These are phyloP conservation scores for Candida bentonensis DNA, from an alignment of 805 yeast species.

Conservation along the genomic window DNA sequence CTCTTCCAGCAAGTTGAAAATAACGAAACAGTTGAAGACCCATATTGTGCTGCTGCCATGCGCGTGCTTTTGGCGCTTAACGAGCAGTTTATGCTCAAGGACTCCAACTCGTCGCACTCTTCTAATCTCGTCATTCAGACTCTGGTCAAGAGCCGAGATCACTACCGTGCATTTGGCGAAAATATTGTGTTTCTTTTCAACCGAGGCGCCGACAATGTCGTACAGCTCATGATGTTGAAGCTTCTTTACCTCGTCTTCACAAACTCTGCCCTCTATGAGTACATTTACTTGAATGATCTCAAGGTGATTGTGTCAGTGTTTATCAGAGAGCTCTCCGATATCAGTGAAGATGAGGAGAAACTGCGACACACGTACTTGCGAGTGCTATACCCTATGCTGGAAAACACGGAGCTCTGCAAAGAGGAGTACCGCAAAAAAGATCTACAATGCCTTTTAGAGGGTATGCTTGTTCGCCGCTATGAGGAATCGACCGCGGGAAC, in stretches of 20 bases:
- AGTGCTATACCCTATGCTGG: conserved; percentile 57
- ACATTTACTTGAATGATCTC: conserved; percentile 71
- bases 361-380: conserved; percentile 59
- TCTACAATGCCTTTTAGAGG: not conserved
- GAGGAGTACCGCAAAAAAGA: conserved; percentile 29
- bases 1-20: not conserved
- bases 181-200: conserved; percentile 64
- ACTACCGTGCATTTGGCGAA: conserved; percentile 46
- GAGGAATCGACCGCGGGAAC: not conserved
- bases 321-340: conserved; percentile 61
- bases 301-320: conserved; percentile 74
- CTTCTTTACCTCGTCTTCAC: conserved; percentile 63
- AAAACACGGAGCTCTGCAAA: conserved; percentile 44
- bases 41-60: conserved; percentile 34
- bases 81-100: conserved; percentile 72
- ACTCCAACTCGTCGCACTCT: conserved; percentile 4
- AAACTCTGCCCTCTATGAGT: conserved; percentile 44
- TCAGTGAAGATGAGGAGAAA: conserved; percentile 39
- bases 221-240: conserved; percentile 69
- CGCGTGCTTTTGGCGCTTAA: conserved; percentile 60
- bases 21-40: not conserved
- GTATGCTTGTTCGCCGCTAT: not conserved
- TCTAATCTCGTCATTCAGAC: conserved; percentile 42
- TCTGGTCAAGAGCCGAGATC: conserved; percentile 30
- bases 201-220: conserved; percentile 50